phyloP scores from a whole-genome alignment of 257 asterid species.

The Rauvolfia tetraphylla region DNA sequence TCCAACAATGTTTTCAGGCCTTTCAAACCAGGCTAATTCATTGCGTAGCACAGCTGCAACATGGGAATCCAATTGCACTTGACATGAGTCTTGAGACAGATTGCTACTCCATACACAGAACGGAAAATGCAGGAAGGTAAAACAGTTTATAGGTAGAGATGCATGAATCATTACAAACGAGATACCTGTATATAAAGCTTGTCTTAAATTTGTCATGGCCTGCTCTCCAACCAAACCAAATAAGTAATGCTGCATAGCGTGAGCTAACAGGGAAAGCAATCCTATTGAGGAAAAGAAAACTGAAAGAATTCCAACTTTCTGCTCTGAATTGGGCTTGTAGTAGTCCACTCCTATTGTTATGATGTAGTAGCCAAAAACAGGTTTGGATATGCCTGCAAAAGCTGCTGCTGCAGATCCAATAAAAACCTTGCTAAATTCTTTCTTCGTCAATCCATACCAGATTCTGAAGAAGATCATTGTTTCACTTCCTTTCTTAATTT shows the following conservation, averaged over 20 bases:
- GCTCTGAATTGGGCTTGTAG: slow-evolving; percentile 43
- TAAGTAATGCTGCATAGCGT: slow-evolving; percentile 71
- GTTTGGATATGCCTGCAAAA: slow-evolving; percentile 73
- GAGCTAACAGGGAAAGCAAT: slow-evolving; percentile 59
- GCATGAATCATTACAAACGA: slow-evolving; percentile 4
- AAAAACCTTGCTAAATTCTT: slow-evolving; percentile 42
- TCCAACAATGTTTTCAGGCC: slow-evolving; percentile 63
- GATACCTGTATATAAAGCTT: slow-evolving; percentile 64
- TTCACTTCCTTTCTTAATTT: slow-evolving; percentile 28
- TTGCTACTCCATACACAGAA: neutral
- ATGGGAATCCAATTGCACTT: slow-evolving; percentile 3
- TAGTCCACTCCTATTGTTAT: slow-evolving; percentile 84
- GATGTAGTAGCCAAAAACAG: slow-evolving; percentile 74
- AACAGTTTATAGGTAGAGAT: slow-evolving; percentile 12
- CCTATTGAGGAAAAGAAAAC: slow-evolving; percentile 56
- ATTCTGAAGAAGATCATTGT: slow-evolving; percentile 57
- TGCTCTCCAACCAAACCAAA: slow-evolving; percentile 73
- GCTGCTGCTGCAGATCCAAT: slow-evolving; percentile 73
- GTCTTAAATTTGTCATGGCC: slow-evolving; percentile 69
- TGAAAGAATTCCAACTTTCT: slow-evolving; percentile 52
- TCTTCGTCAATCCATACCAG: slow-evolving; percentile 57
- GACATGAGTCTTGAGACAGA: neutral
- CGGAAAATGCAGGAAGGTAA: slow-evolving; percentile 1
- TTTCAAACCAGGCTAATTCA: slow-evolving; percentile 80
- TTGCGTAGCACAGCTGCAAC: slow-evolving; percentile 60